Evolutionary conservation across 176 grass and related monocot species (phyloP).

Genomic region (Juncus inflexus): DNA sequence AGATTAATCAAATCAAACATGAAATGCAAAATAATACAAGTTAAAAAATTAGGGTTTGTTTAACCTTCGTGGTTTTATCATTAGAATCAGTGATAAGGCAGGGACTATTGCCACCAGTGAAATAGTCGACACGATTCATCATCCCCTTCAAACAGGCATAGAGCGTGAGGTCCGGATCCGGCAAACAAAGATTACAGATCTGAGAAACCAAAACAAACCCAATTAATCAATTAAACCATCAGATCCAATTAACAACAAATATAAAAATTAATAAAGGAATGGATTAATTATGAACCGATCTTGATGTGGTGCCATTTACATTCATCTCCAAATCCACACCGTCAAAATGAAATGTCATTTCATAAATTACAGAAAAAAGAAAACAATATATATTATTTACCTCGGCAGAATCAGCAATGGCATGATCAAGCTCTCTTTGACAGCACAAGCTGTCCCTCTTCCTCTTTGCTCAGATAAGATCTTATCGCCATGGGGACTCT

Average conservation of each 20-base stretch:
- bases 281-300: conserved; percentile 32
- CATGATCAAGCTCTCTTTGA: too few relatives aligned
- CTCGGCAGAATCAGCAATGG: too few relatives aligned
- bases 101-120: conserved; percentile 93
- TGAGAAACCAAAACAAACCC: conserved; percentile 28
- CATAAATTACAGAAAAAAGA: too few relatives aligned
- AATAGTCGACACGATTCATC: conserved; percentile 83
- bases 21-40: neutral
- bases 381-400: too few relatives aligned
- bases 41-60: neutral
- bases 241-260: neutral
- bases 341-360: too few relatives aligned
- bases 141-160: conserved; percentile 95
- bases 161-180: conserved; percentile 92
- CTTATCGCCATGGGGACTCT: too few relatives aligned
- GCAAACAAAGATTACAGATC: conserved; percentile 99
- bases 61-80: conserved; percentile 96
- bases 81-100: conserved; percentile 97
- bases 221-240: neutral
- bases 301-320: too few relatives aligned
- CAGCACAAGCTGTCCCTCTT: too few relatives aligned
- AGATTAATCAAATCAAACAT: too few relatives aligned
- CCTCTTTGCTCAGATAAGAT: too few relatives aligned
- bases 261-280: neutral
- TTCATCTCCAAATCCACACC: too few relatives aligned